Evolutionary conservation across 2,329 filamentous ascomycete genomes (phyloP).

Genomic region (Endoconidiophora polonica): DNA sequence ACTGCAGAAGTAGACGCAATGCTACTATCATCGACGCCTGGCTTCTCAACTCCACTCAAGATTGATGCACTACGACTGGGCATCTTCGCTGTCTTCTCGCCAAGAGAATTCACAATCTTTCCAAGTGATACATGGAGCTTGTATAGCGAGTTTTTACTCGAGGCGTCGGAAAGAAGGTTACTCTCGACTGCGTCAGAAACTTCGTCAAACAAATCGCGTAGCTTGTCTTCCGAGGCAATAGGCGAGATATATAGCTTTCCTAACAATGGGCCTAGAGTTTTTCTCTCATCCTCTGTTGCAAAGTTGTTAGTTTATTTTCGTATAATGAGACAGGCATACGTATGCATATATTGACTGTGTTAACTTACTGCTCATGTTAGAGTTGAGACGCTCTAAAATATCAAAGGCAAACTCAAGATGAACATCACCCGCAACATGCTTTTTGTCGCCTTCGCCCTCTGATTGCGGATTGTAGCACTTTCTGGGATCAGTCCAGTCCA

Average conservation of each 20-base stretch:
- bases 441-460: constrained; percentile 39
- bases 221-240: constrained; percentile 40
- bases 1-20: not conserved
- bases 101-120: constrained; percentile 48
- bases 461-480: constrained; percentile 45
- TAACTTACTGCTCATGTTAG: constrained; percentile 48
- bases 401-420: constrained; percentile 65
- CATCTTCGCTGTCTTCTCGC: constrained; percentile 25
- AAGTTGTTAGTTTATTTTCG: constrained; percentile 18
- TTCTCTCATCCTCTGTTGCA: constrained; percentile 63
- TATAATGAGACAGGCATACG: not conserved
- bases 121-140: constrained; percentile 51
- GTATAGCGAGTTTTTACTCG: constrained; percentile 46
- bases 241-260: constrained; percentile 69
- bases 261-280: constrained; percentile 59
- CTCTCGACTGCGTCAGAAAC: constrained; percentile 47
- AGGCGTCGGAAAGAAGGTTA: constrained; percentile 41
- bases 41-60: constrained; percentile 4
- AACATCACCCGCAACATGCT: constrained; percentile 55
- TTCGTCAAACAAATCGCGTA: constrained; percentile 40
- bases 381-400: constrained; percentile 57
- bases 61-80: constrained; percentile 29
- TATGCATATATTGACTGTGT: not conserved
- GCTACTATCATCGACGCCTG: constrained; percentile 1
- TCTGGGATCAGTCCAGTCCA: constrained; percentile 90